Evolutionary conservation across 352 stramenopile genomes (phyloP).

Genomic region (Aphanomyces stellatus): DNA sequence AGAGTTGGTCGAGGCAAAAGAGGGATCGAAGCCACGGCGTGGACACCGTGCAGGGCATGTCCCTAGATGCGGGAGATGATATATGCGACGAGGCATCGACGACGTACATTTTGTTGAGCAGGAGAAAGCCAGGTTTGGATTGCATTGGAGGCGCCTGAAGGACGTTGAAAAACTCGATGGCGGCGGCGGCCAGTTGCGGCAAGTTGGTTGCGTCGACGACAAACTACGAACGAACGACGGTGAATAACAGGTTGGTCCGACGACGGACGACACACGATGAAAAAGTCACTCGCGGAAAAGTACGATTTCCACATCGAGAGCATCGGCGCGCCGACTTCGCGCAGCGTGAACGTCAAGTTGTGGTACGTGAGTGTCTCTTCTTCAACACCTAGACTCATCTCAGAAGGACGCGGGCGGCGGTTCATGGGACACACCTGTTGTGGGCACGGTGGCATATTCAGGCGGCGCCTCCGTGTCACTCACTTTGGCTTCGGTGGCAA

Average conservation of each 20-base stretch:
- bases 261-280: constrained; percentile 24
- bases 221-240: constrained; percentile 22
- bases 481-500: constrained; percentile 25
- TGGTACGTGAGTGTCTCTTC: constrained; percentile 36
- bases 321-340: constrained; percentile 56
- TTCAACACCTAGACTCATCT: constrained; percentile 10
- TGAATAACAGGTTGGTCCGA: not conserved
- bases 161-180: constrained; percentile 59
- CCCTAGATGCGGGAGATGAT: not conserved
- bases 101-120: constrained; percentile 53
- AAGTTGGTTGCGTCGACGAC: constrained; percentile 54
- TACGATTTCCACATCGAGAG: constrained; percentile 67
- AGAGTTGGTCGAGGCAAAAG: constrained; percentile 42
- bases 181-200: constrained; percentile 34
- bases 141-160: constrained; percentile 43
- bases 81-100: not conserved
- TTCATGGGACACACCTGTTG: not conserved
- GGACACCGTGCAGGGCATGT: constrained; percentile 37
- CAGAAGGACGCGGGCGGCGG: too few relatives aligned
- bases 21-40: constrained; percentile 43
- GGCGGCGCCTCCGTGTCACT: too few relatives aligned
- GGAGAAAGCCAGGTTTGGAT: constrained; percentile 45
- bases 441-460: constrained; percentile 15
- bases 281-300: constrained; percentile 53
- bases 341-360: constrained; percentile 31